phyloP scores from a whole-genome alignment of 495 filamentous ascomycete genomes.

The Hypoxylon rickii region DNA sequence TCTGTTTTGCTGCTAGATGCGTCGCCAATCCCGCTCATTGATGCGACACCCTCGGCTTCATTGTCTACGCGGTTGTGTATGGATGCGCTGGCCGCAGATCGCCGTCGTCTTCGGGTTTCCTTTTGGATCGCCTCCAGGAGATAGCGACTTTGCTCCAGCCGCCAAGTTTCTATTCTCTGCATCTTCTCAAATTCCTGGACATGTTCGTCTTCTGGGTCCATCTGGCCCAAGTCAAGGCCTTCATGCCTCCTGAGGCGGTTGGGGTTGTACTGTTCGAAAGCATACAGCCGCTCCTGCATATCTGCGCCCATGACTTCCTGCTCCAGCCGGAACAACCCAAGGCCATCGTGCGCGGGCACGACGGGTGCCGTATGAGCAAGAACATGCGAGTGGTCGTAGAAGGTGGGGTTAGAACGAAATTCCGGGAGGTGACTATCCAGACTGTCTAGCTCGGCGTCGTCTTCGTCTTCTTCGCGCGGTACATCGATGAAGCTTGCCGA shows the following conservation, averaged over 20 bases:
- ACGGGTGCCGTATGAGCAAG: conserved; percentile 56
- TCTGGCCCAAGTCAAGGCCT: conserved; percentile 56
- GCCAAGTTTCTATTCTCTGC: conserved; percentile 86
- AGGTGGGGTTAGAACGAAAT: conserved; percentile 69
- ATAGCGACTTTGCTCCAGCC: conserved; percentile 84
- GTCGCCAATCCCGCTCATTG: conserved; percentile 35
- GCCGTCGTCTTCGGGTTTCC: conserved; percentile 70
- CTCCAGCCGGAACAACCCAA: conserved; percentile 74
- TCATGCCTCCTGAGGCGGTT: conserved; percentile 70
- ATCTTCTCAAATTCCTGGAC: conserved; percentile 69
- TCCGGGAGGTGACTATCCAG: conserved; percentile 87
- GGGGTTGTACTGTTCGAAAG: conserved; percentile 82
- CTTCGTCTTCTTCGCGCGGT: conserved; percentile 61
- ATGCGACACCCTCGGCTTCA: conserved; percentile 25
- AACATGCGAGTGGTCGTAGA: conserved; percentile 49
- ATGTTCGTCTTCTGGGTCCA: conserved; percentile 63
- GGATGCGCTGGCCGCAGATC: conserved; percentile 39
- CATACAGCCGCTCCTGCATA: conserved; percentile 80
- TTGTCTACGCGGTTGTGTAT: conserved; percentile 16
- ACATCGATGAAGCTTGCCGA: conserved; percentile 49
- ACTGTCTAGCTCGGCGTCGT: conserved; percentile 84
- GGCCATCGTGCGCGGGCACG: conserved; percentile 87
- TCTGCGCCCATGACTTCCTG: conserved; percentile 46
- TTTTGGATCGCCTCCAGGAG: conserved; percentile 86
- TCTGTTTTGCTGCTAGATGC: conserved; percentile 41